phyloP scores from a whole-genome alignment of 2,329 filamentous ascomycete genomes.

The Fonsecaea erecta region DNA sequence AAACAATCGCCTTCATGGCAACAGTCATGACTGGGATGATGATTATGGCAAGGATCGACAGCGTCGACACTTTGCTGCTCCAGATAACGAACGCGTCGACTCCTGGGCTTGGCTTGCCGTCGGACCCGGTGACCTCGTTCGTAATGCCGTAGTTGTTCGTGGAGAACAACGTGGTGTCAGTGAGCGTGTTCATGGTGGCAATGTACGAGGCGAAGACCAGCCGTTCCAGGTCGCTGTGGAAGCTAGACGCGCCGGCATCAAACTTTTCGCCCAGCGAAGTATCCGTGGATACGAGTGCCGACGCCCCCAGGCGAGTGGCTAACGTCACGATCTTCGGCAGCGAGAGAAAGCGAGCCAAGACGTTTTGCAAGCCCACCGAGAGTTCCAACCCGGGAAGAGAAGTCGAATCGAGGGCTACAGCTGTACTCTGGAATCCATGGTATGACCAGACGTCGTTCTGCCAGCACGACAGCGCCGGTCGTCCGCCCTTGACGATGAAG shows the following conservation, averaged over 20 bases:
- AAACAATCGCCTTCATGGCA: slow-evolving; percentile 10
- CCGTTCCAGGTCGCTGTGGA: slow-evolving; percentile 3
- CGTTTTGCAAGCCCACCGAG: background rate
- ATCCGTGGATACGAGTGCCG: slow-evolving; percentile 12
- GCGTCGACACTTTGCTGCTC: slow-evolving; percentile 14
- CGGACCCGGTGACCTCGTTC: background rate
- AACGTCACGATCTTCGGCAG: slow-evolving; percentile 5
- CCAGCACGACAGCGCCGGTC: slow-evolving; percentile 17
- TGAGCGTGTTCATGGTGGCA: slow-evolving; percentile 17
- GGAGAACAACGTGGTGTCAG: slow-evolving; percentile 12
- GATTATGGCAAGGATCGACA: slow-evolving; percentile 12
- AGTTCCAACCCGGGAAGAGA: slow-evolving; percentile 3
- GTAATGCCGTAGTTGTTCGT: slow-evolving; percentile 11
- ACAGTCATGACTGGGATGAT: slow-evolving; percentile 10
- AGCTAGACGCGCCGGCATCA: slow-evolving; percentile 5
- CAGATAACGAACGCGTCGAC: slow-evolving; percentile 16
- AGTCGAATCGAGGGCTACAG: slow-evolving; percentile 7
- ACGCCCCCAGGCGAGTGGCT: slow-evolving; percentile 15
- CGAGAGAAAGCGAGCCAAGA: slow-evolving; percentile 13
- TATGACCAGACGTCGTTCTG: slow-evolving; percentile 20
- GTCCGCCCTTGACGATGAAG: slow-evolving; percentile 2
- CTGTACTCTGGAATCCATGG: slow-evolving; percentile 2
- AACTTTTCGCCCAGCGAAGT: slow-evolving; percentile 12
- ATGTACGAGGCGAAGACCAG: slow-evolving; percentile 16
- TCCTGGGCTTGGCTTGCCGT: background rate